phyloP scores from a whole-genome alignment of 108 stramenopile species.

The Schizochytrium sp. region DNA sequence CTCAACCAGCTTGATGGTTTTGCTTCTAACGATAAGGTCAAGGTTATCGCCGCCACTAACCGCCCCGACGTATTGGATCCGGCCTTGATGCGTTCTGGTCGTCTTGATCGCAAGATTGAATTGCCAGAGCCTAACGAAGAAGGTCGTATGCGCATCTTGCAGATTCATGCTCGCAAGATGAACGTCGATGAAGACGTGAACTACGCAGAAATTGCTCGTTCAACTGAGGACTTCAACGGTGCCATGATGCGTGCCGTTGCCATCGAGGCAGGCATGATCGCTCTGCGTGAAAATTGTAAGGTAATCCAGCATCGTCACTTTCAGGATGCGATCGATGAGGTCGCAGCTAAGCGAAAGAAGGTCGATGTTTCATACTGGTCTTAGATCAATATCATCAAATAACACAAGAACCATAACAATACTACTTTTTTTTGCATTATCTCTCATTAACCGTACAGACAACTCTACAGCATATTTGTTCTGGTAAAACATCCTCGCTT shows the following conservation, averaged over 20 bases:
- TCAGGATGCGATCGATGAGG: constrained; percentile 95
- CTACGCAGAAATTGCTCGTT: constrained; percentile 93
- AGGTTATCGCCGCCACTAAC: constrained; percentile 99
- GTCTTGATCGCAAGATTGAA: constrained; percentile 98
- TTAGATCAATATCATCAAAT: background rate
- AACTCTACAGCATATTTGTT: too few species aligned
- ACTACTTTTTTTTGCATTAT: too few species aligned
- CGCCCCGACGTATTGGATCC: constrained; percentile 98
- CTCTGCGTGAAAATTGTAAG: constrained; percentile 84
- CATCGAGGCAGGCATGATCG: constrained; percentile 98
- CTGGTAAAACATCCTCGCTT: too few species aligned
- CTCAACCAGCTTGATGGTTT: constrained; percentile 98
- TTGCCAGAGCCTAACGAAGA: constrained; percentile 96
- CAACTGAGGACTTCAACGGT: constrained; percentile 97
- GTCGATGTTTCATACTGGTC: constrained; percentile 63
- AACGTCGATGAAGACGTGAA: constrained; percentile 88
- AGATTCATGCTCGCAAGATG: constrained; percentile 95
- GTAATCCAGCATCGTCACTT: constrained; percentile 94
- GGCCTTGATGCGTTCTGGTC: constrained; percentile 93
- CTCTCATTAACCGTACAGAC: too few species aligned
- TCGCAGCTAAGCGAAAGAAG: constrained; percentile 99
- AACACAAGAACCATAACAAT: too few species aligned
- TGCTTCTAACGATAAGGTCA: constrained; percentile 95
- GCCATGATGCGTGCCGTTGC: constrained; percentile 98
- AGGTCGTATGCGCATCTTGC: constrained; percentile 90